These are phyloP conservation scores for Psidium guajava DNA, from an alignment of 345 rosid genomes.

Conservation along the genomic window DNA sequence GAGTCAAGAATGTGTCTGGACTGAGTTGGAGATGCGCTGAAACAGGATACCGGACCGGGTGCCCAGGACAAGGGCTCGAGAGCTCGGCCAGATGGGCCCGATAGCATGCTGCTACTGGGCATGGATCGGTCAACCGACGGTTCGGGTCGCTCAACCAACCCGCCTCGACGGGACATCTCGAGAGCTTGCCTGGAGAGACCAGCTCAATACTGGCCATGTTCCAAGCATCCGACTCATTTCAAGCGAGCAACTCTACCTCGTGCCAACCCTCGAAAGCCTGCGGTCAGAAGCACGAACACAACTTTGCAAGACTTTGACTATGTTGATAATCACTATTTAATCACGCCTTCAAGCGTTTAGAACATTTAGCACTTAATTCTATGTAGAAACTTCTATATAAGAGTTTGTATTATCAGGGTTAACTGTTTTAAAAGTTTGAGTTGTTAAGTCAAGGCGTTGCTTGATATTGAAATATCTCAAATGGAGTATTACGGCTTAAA, in stretches of 20 bases:
- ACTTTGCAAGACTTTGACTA: neutral
- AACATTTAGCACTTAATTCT: rapidly evolving
- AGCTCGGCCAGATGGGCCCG: too few relatives aligned
- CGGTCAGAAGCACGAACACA: neutral
- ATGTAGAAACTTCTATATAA: rapidly evolving
- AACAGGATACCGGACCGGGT: too few relatives aligned
- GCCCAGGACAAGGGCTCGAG: too few relatives aligned
- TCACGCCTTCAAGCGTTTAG: rapidly evolving
- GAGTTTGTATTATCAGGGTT: rapidly evolving
- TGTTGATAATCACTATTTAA: neutral
- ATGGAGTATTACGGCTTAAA: neutral
- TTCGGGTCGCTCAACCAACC: too few relatives aligned
- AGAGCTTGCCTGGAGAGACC: neutral
- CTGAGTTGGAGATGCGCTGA: neutral
- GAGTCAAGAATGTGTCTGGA: neutral
- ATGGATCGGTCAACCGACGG: too few relatives aligned
- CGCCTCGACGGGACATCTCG: too few relatives aligned
- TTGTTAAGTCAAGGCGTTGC: neutral
- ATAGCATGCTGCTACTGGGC: too few relatives aligned
- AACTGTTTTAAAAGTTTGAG: neutral
- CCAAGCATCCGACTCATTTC: neutral
- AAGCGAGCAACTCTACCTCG: neutral
- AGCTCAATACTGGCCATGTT: neutral
- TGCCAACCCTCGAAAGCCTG: neutral
- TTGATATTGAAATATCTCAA: neutral